Percentiles rank a stretch among this genome's conserved stretches.
These are phyloP conservation scores for Heliamphora exappendiculata DNA, from an alignment of 148 eudicot genomes.

Conservation along the genomic window DNA sequence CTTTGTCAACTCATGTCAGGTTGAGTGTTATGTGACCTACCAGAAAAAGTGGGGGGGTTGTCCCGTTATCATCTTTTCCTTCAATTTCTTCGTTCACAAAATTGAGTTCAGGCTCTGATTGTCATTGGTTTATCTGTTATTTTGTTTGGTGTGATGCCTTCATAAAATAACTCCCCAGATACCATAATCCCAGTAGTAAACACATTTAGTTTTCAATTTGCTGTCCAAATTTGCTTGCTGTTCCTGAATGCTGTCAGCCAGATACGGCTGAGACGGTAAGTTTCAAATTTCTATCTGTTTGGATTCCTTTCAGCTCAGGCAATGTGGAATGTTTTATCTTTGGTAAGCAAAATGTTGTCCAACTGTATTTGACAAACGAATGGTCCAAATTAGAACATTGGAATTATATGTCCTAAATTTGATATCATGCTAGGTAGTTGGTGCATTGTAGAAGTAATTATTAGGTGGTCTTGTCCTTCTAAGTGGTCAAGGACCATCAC, in stretches of 20 bases:
- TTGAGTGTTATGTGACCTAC: not conserved
- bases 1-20: not conserved
- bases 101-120: not conserved
- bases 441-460: not conserved
- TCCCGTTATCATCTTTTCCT: not conserved
- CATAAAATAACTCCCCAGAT: not conserved
- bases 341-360: not conserved
- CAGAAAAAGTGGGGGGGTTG: not conserved
- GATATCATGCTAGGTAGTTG: not conserved
- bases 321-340: not conserved
- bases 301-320: not conserved
- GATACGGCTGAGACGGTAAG: not conserved
- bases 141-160: not conserved
- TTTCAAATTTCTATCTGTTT: not conserved
- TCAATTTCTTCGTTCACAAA: not conserved
- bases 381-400: not conserved
- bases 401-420: not conserved
- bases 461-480: too few relatives aligned
- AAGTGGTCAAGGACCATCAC: too few relatives aligned
- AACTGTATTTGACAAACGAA: not conserved
- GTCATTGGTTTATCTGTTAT: too few relatives aligned
- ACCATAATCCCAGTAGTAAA: not conserved
- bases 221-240: not conserved
- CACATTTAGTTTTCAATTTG: not conserved
- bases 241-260: not conserved